Percentiles rank a stretch among this genome's conserved stretches.
phyloP scores from a whole-genome alignment of 768 basidiomycete species.

The Clitopilus passeckerianus region DNA sequence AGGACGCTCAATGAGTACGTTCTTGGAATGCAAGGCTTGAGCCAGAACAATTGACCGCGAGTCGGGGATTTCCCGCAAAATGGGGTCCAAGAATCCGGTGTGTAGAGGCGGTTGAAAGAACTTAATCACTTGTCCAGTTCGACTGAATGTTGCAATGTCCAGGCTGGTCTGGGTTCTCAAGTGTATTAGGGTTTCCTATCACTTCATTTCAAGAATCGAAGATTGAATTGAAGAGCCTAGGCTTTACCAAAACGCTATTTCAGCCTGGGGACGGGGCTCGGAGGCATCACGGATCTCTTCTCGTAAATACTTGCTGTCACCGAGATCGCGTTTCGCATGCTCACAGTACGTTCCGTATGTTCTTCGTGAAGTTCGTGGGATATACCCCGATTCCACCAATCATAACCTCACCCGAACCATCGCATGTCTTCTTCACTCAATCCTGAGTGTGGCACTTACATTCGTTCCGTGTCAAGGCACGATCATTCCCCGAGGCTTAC shows the following conservation, averaged over 20 bases:
- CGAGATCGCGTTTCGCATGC: neutral
- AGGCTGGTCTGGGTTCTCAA: too few relatives aligned
- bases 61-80: too few relatives aligned
- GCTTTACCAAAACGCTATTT: neutral
- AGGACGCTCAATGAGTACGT: too few relatives aligned
- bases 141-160: too few relatives aligned
- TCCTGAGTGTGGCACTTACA: neutral
- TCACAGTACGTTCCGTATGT: neutral
- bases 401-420: neutral
- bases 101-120: too few relatives aligned
- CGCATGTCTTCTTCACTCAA: neutral
- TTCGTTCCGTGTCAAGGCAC: neutral
- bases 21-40: too few relatives aligned
- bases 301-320: neutral
- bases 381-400: neutral
- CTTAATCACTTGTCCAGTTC: too few relatives aligned
- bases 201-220: too few relatives aligned
- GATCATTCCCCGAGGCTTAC: neutral
- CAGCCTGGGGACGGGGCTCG: neutral
- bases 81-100: too few relatives aligned
- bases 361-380: neutral
- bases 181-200: too few relatives aligned
- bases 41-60: too few relatives aligned
- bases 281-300: neutral
- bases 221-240: neutral